A percentile compares a stretch with the other conserved stretches of the same genome.
Evolutionary conservation across 148 eudicot genomes (phyloP).

Genomic region (Rhododendron griersonianum): DNA sequence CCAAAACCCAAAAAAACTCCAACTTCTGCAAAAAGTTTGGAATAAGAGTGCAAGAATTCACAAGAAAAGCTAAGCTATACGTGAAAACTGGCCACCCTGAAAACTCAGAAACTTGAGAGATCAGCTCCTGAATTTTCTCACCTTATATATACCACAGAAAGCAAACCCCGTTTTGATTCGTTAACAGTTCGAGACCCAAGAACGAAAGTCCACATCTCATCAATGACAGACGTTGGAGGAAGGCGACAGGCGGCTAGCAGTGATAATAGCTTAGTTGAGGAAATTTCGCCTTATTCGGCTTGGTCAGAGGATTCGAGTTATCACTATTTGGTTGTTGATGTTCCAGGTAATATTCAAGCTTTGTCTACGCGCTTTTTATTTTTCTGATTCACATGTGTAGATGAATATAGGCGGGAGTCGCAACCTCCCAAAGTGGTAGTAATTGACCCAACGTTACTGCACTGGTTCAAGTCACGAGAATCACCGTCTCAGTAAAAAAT

Average conservation of each 20-base stretch:
- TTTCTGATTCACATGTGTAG: background rate
- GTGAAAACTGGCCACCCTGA: background rate
- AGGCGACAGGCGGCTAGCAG: background rate
- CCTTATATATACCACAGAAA: background rate
- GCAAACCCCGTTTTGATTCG: background rate
- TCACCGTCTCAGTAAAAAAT: background rate
- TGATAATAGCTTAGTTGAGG: conserved; percentile 18
- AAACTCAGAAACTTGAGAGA: background rate
- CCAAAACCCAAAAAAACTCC: conserved; percentile 3
- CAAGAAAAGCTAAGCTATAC: conserved; percentile 15
- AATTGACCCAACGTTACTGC: background rate
- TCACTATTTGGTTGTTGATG: conserved; percentile 42
- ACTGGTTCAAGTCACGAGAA: background rate
- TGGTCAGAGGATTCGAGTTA: conserved; percentile 35
- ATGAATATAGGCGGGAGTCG: background rate
- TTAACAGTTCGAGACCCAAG: background rate
- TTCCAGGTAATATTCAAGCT: conserved; percentile 39
- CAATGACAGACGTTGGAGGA: conserved; percentile 12
- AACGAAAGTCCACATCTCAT: background rate
- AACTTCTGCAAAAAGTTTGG: conserved; percentile 6
- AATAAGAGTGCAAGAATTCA: conserved; percentile 10
- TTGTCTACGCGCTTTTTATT: background rate
- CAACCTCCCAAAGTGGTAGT: background rate
- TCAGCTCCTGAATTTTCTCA: background rate
- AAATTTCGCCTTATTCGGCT: conserved; percentile 37